Base-by-base conservation (phyloP, 2,329 filamentous ascomycete species). In the Xylogone sp. region DNA sequence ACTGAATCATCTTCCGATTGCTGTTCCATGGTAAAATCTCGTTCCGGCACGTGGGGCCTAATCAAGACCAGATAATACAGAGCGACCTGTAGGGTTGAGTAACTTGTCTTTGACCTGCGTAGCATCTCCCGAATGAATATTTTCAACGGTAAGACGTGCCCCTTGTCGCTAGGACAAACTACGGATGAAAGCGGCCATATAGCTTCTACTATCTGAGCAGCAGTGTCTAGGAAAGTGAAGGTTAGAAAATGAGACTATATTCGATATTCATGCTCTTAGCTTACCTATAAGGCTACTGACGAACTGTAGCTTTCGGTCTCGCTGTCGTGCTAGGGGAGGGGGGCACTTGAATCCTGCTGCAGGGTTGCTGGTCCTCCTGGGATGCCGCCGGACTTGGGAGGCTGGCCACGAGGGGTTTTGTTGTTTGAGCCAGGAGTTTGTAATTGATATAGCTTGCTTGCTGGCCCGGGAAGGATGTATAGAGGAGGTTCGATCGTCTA, bases 61-160 rank as follows among this genome's bases (percentile, higher is more conserved):
- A 97, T 90, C 59, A 96, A 80, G 64, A 97, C 84, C 63, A 97
- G 74, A 67, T 97, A 97, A 69, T 96, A 97, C 53, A 97, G 76
- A 21, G 92, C 92, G 53, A 97, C 92, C 71, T 97, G 92, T 50
- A 97, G 75, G 18, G 92, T 97, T 49, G 92, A 96, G 73, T 96
- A 97, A 73, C 90, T 96, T 45, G 92, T 95, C 62, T 91, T 86
- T 52, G 93, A 97, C 60, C 93, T 84, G 59, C 90, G 88, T 58
- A 97, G 77, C 12, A 92, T 96, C 76, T 97, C 93, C 70, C 96
- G 90, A 61, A 97, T 96, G 68, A 96, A 97, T 49, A 87, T 94
- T 59, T 90, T 87, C 62, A 97, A 78, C 49, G 91, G 90, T 56
- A 97, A 75, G 51, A 96, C 87, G 66, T 79, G 79, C 51, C 81